A percentile compares a stretch with the other conserved stretches of the same genome.
These are phyloP conservation scores for Colletotrichum sojae DNA, from an alignment of 2,329 filamentous ascomycete genomes.

Conservation along the genomic window DNA sequence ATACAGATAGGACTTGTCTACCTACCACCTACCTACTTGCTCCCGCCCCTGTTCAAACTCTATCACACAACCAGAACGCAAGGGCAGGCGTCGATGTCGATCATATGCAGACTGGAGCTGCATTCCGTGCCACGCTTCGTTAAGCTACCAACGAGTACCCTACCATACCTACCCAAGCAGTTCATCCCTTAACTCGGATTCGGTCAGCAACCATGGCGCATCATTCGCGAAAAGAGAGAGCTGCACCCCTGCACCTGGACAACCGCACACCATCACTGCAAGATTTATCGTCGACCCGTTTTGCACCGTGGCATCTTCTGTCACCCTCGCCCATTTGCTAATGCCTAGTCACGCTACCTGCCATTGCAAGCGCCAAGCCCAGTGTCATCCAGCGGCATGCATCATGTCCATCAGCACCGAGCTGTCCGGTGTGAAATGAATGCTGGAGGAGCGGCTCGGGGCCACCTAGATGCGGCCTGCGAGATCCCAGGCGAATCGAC, in stretches of 20 bases:
- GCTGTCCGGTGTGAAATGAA: conserved; percentile 1
- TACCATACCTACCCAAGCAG: conserved; percentile 11
- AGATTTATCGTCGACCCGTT: conserved; percentile 6
- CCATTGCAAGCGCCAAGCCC: conserved; percentile 12
- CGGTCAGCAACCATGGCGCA: conserved; percentile 2
- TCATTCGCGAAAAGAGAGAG: neutral
- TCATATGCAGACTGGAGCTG: conserved; percentile 4
- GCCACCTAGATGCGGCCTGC: conserved; percentile 2
- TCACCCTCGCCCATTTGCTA: conserved; percentile 15
- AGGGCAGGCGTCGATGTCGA: conserved; percentile 10
- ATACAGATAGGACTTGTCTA: neutral
- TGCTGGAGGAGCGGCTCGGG: conserved; percentile 11
- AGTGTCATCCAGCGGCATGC: conserved; percentile 15
- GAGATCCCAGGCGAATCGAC: conserved; percentile 17
- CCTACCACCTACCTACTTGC: neutral
- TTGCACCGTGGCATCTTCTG: conserved; percentile 7
- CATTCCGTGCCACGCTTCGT: conserved; percentile 20
- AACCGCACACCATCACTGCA: conserved; percentile 10
- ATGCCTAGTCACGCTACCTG: conserved; percentile 22
- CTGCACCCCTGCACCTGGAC: conserved; percentile 19
- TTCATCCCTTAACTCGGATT: conserved; percentile 33
- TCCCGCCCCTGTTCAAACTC: conserved; percentile 5
- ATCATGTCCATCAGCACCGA: conserved; percentile 26
- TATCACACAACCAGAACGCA: conserved; percentile 10
- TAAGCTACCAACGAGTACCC: neutral